Percentiles rank a stretch among this genome's conserved stretches.
Evolutionary conservation across 768 basidiomycete species (phyloP).

Genomic region (Rhizopogon sp.): DNA sequence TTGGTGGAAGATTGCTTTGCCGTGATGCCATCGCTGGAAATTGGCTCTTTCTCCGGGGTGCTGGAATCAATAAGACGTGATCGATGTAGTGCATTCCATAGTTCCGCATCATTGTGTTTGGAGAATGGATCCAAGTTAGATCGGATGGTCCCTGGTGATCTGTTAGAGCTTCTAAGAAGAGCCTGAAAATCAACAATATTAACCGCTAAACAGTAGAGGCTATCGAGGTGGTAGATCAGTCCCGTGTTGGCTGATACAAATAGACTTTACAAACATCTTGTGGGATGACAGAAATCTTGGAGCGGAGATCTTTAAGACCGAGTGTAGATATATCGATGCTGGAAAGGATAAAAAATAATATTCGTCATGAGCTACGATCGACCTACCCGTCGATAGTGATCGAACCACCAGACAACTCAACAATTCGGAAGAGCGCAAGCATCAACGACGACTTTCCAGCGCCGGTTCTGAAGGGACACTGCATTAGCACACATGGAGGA

Average conservation of each 20-base stretch:
- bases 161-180: constrained; percentile 6
- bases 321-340: constrained; percentile 64
- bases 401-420: constrained; percentile 55
- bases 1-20: constrained; percentile 14
- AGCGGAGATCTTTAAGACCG: constrained; percentile 58
- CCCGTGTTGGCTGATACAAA: background rate
- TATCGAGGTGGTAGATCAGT: constrained; percentile 19
- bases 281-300: constrained; percentile 59
- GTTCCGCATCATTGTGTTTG: constrained; percentile 54
- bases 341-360: constrained; percentile 8
- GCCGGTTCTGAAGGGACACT: constrained; percentile 31
- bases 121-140: constrained; percentile 58
- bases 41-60: constrained; percentile 11
- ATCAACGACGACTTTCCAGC: constrained; percentile 46
- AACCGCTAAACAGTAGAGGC: constrained; percentile 55
- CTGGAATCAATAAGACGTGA: constrained; percentile 40
- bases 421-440: constrained; percentile 44
- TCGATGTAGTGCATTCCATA: constrained; percentile 73
- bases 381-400: constrained; percentile 62
- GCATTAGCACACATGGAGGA: background rate
- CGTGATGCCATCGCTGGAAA: constrained; percentile 13
- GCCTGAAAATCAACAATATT: constrained; percentile 24
- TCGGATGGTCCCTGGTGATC: constrained; percentile 48
- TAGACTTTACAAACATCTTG: constrained; percentile 46
- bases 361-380: background rate